phyloP scores from a whole-genome alignment of 1,284 basidiomycete genomes.

The Cystobasidium slooffiae region DNA sequence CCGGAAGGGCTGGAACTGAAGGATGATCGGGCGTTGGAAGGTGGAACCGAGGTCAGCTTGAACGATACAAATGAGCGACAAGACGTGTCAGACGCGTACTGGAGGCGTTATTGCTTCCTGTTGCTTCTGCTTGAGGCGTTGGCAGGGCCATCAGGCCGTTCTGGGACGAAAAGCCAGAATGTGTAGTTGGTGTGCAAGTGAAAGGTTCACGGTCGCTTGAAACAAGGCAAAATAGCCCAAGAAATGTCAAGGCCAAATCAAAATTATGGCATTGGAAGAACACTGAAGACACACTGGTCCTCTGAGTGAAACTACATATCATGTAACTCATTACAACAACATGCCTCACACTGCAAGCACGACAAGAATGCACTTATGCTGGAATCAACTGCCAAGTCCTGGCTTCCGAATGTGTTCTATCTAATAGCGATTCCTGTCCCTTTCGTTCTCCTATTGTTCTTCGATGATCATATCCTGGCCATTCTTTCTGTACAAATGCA shows the following conservation, averaged over 20 bases:
- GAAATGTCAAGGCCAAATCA: no score
- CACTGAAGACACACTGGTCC: no score
- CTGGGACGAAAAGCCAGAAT: no score
- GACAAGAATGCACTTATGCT: background rate
- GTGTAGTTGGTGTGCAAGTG: no score
- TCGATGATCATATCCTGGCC: constrained; percentile 85
- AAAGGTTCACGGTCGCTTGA: no score
- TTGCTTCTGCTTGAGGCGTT: background rate
- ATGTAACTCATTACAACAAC: background rate
- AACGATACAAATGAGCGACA: background rate
- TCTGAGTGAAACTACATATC: no score
- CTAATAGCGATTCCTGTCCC: constrained; percentile 29
- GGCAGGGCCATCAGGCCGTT: background rate
- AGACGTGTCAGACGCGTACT: constrained; percentile 10
- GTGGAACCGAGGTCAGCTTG: background rate
- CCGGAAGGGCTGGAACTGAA: background rate
- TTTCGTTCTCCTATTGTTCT: constrained; percentile 69
- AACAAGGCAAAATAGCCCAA: no score
- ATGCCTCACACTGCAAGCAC: background rate
- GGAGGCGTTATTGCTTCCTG: background rate
- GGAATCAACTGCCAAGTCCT: constrained; percentile 37
- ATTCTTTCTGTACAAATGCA: constrained; percentile 71
- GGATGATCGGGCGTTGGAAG: background rate
- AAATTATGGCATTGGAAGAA: no score
- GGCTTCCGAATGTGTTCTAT: constrained; percentile 33